Evolutionary conservation across 2,329 filamentous ascomycete species (phyloP).

Genomic region (Aspergillus sp.): DNA sequence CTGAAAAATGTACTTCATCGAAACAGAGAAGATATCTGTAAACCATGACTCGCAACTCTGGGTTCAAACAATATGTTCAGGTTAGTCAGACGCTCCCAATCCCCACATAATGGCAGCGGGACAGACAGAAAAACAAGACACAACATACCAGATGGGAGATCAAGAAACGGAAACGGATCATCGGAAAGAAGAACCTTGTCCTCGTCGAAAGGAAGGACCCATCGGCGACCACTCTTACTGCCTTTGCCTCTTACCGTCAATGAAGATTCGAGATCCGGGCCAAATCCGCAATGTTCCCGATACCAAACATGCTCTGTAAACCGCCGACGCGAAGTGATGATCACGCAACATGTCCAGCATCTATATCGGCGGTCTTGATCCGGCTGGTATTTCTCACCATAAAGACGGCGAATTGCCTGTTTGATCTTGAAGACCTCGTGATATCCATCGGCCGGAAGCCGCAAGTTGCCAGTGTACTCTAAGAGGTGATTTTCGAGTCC

Average conservation of each 20-base stretch:
- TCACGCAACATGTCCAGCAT: not conserved
- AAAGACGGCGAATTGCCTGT: not conserved
- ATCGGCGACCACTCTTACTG: not conserved
- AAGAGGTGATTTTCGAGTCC: conserved; percentile 8
- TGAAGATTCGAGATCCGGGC: not conserved
- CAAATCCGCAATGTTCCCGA: not conserved
- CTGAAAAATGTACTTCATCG: not conserved
- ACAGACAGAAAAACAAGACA: not conserved
- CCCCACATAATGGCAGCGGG: not conserved
- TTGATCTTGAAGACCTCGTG: conserved; percentile 17
- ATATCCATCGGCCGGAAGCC: conserved; percentile 16
- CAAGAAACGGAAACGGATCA: conserved; percentile 3
- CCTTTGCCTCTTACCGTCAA: not conserved
- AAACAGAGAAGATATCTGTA: not conserved
- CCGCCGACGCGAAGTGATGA: not conserved
- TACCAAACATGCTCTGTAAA: conserved; percentile 3
- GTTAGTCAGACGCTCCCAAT: not conserved
- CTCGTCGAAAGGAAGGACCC: not conserved
- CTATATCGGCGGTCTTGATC: not conserved
- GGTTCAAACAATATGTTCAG: not conserved
- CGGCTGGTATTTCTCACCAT: not conserved
- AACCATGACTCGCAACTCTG: conserved; percentile 4
- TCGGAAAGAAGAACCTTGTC: not conserved
- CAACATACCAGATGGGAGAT: not conserved
- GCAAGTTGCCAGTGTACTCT: conserved; percentile 9